These are phyloP conservation scores for Malus hybrid DNA, from an alignment of 331 rosid genomes.

Conservation along the genomic window DNA sequence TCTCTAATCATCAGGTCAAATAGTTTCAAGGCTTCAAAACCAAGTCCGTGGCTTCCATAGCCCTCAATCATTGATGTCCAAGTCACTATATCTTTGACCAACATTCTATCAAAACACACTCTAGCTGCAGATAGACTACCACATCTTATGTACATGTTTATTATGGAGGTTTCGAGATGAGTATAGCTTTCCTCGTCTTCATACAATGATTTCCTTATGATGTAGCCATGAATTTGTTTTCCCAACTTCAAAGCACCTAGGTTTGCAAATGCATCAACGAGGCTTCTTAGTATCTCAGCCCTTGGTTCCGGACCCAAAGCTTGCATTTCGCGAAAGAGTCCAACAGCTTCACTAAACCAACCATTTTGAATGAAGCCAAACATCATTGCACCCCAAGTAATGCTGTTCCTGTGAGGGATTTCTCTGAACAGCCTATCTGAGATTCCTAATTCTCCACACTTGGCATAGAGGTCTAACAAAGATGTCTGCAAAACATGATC, in stretches of 20 bases:
- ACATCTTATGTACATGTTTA: constrained; percentile 49
- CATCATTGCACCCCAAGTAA: constrained; percentile 52
- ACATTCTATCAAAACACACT: constrained; percentile 25
- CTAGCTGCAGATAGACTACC: constrained; percentile 40
- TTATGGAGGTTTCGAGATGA: constrained; percentile 41
- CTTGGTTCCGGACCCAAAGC: constrained; percentile 19
- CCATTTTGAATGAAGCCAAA: constrained; percentile 48
- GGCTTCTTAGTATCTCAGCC: constrained; percentile 34
- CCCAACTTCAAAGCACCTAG: constrained; percentile 50
- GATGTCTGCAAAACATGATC: constrained; percentile 39
- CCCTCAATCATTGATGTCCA: constrained; percentile 68
- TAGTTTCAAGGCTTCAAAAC: constrained; percentile 28
- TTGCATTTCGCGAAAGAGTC: constrained; percentile 37
- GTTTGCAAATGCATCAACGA: constrained; percentile 47
- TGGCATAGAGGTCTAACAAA: constrained; percentile 48
- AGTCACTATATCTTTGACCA: constrained; percentile 38
- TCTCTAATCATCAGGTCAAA: constrained; percentile 32
- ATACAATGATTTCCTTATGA: constrained; percentile 20
- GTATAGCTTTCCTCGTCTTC: background rate
- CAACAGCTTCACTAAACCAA: constrained; percentile 29
- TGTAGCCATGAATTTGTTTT: constrained; percentile 32
- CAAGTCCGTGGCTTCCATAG: constrained; percentile 45
- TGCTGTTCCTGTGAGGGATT: constrained; percentile 22
- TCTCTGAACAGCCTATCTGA: constrained; percentile 31
- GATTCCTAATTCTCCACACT: constrained; percentile 32